Base-by-base conservation (phyloP, 2,329 filamentous ascomycete genomes). In the Alternaria ethzedia region DNA sequence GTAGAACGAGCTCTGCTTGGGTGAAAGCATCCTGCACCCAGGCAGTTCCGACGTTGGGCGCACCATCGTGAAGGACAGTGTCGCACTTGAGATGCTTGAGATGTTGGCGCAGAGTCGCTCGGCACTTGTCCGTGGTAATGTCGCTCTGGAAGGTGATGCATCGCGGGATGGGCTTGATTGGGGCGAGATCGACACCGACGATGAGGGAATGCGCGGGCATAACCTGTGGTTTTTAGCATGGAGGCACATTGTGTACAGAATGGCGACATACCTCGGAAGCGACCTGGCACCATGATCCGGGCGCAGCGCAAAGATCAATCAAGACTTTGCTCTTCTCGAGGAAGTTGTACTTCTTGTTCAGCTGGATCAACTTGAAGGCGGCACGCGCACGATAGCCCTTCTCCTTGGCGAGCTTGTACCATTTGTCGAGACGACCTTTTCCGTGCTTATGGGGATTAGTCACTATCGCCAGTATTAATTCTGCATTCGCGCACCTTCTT, bases 311-410 rank as follows among this genome's bases (percentile, higher is more conserved):
- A 78, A 99, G 91, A 90, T 99, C 96, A 79, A 99, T 86, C 65
- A 97, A 85, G 75, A 98, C 96, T 85, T 93, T 97, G 82, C 93
- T 96, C 86, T 96, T 95, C 82, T 98, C 94, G 72, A 99, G 85
- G 82, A 99, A 99, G 71, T 93, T 92, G 91, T 97, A 99, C 80
- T 97, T 98, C 83, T 98, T 97, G 85, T 99, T 99, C 75, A 99
- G 85, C 81, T 99, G 95, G 72, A 99, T 95, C 73, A 99, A 84
- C 84, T 99, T 99, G 87, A 98, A 98, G 60, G 96, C 94, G 73
- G 96, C 94, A 87, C 96, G 89, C 66, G 96, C 95, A 76, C 96
- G 88, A 79, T 97, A 99, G 67, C 96, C 96, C 82, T 97, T 98
- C 81, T 99, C 96, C 82, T 99, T 99, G 66, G 96, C 96, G 75